These are phyloP conservation scores for Saxophila tyrrhenica DNA, from an alignment of 495 filamentous ascomycete species.

Conservation along the genomic window DNA sequence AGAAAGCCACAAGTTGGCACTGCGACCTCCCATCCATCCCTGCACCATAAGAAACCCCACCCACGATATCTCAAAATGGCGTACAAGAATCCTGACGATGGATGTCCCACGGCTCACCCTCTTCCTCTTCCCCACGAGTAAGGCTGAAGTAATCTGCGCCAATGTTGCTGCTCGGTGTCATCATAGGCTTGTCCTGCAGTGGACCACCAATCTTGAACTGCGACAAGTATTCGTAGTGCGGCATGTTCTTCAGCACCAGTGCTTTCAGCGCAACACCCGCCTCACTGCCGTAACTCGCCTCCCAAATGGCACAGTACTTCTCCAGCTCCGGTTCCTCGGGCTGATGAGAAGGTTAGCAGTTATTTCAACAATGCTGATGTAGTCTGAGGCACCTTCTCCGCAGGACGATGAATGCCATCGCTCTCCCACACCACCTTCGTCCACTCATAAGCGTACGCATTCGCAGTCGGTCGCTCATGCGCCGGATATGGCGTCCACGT, in stretches of 20 bases:
- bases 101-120: background rate
- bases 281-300: background rate
- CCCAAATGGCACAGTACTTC: background rate
- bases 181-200: background rate
- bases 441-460: background rate
- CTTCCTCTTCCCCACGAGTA: background rate
- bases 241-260: background rate
- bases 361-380: too few relatives aligned
- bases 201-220: background rate
- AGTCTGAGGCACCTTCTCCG: background rate
- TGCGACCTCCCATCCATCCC: too few relatives aligned
- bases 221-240: constrained; percentile 1
- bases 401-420: background rate
- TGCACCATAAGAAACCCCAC: background rate
- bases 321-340: background rate
- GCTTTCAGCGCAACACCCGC: background rate
- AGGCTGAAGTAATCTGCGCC: background rate
- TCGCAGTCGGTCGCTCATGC: background rate
- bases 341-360: too few relatives aligned
- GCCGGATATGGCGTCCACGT: background rate
- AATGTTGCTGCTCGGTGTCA: background rate
- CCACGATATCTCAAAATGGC: background rate
- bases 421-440: background rate
- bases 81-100: background rate
- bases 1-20: background rate